A percentile compares a stretch with the other conserved stretches of the same genome.
Conservation (phyloP, 2,329 filamentous ascomycete species). For the Huntiella moniliformis region DNA sequence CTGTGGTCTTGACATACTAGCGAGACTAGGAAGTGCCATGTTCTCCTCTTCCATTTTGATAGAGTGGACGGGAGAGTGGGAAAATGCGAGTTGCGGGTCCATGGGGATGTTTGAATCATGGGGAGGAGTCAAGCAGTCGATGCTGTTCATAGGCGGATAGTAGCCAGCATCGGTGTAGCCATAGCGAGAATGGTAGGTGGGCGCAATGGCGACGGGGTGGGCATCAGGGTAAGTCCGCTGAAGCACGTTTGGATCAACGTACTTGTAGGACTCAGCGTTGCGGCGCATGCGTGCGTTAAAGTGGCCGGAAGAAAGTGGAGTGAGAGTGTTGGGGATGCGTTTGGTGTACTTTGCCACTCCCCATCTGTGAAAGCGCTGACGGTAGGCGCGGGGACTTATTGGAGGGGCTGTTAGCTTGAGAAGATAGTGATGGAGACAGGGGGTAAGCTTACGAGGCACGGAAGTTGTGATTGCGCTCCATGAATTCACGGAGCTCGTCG, state of each 20-base stretch:
- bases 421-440: not conserved
- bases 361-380: slow-evolving; percentile 30
- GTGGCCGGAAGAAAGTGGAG: too few species aligned
- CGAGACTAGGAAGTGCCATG: too few species aligned
- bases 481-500: slow-evolving; percentile 22
- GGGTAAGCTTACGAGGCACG: slow-evolving; percentile 22
- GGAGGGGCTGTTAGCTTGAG: too few species aligned
- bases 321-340: slow-evolving; percentile 7
- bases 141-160: not conserved
- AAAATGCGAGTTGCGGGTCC: too few species aligned
- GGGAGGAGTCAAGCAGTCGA: too few species aligned
- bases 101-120: too few species aligned
- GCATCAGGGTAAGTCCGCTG: not conserved
- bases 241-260: not conserved
- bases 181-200: not conserved
- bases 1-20: too few species aligned
- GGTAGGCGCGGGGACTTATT: slow-evolving; percentile 26
- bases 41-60: too few species aligned
- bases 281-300: not conserved
- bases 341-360: slow-evolving; percentile 27
- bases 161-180: not conserved
- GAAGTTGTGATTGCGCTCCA: slow-evolving; percentile 23
- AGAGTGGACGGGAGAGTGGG: too few species aligned
- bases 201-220: not conserved
- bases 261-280: too few species aligned